Evolutionary conservation across 1,284 basidiomycete species (phyloP).

Genomic region (Termitomyces sp.): DNA sequence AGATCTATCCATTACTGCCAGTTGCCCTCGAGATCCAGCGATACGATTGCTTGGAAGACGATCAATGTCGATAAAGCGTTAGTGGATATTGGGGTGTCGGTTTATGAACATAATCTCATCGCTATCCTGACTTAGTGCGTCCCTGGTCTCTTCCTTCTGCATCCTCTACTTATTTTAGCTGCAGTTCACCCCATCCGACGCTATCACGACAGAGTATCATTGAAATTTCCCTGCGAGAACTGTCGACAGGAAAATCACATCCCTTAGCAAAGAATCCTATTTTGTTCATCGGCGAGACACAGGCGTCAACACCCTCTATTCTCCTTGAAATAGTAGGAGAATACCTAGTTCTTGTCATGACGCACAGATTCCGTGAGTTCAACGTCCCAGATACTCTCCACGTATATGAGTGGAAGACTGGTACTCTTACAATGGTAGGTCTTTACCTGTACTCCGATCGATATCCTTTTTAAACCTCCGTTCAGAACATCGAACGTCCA

Average conservation of each 20-base stretch:
- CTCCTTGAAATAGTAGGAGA: conserved; percentile 46
- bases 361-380: conserved; percentile 9
- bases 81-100: conserved; percentile 39
- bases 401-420: conserved; percentile 41
- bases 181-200: background rate
- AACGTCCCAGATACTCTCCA: background rate
- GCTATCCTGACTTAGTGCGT: conserved; percentile 38
- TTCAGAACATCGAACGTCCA: conserved; percentile 21
- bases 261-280: conserved; percentile 33
- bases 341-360: conserved; percentile 40
- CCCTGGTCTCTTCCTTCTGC: background rate
- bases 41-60: conserved; percentile 29
- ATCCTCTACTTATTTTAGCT: background rate
- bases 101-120: conserved; percentile 46
- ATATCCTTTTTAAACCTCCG: background rate
- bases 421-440: conserved; percentile 31
- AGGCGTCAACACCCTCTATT: conserved; percentile 27
- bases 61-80: conserved; percentile 27
- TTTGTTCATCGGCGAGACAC: conserved; percentile 27
- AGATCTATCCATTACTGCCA: conserved; percentile 26
- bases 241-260: conserved; percentile 38
- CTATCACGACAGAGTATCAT: conserved; percentile 14
- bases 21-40: conserved; percentile 24
- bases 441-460: background rate
- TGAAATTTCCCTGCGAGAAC: conserved; percentile 32